A percentile compares a stretch with the other conserved stretches of the same genome.
phyloP scores from a whole-genome alignment of 2,329 filamentous ascomycete species.

The Alternaria tenuissima region DNA sequence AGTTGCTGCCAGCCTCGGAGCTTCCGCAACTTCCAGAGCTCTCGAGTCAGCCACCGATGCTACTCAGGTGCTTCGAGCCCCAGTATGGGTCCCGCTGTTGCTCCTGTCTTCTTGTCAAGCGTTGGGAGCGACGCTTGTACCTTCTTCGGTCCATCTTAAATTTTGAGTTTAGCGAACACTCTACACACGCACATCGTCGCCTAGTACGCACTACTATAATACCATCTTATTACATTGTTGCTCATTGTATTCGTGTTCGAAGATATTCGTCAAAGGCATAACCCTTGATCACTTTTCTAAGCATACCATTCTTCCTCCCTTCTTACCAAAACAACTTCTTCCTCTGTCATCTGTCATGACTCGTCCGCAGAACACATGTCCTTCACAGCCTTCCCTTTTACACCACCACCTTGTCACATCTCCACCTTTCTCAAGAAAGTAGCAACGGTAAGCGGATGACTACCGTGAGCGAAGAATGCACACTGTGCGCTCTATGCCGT shows the following conservation, averaged over 20 bases:
- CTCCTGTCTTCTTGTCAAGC: conserved; percentile 33
- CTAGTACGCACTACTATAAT: neutral
- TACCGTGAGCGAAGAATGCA: no score
- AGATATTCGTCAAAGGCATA: neutral
- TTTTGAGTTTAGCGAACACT: neutral
- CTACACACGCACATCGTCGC: neutral
- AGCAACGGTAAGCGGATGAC: conserved; percentile 22
- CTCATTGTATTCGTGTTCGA: neutral
- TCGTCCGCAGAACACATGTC: conserved; percentile 34
- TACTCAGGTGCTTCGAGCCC: conserved; percentile 27
- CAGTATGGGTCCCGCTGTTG: conserved; percentile 34
- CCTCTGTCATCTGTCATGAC: conserved; percentile 23
- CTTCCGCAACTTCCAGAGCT: no score
- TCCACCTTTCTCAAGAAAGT: conserved; percentile 40
- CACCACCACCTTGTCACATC: conserved; percentile 24
- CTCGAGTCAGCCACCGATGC: neutral
- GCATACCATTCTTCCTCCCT: conserved; percentile 36
- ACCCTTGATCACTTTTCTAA: no score
- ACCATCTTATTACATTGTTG: neutral
- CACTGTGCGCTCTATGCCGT: no score
- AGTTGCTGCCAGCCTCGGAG: no score
- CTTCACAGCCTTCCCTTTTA: conserved; percentile 31
- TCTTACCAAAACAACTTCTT: conserved; percentile 40
- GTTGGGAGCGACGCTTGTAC: neutral
- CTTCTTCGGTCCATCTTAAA: neutral